Base-by-base conservation (phyloP, 148 eudicot genomes). In the Nepenthes mirabilis region DNA sequence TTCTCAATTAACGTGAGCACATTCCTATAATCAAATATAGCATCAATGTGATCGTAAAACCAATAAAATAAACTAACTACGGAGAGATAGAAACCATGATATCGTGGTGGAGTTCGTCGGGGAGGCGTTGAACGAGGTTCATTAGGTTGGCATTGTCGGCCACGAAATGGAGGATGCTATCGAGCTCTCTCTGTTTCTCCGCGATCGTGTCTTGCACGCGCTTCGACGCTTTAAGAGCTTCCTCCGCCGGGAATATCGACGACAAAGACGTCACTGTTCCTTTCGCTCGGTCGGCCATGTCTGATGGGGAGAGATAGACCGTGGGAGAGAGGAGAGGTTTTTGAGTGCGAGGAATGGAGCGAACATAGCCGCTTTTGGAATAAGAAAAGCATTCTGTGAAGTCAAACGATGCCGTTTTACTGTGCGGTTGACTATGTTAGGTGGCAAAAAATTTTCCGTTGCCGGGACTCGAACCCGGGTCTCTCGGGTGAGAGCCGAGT, bases 231-330 rank as follows among this genome's bases (percentile, higher is more conserved):
- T 80, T 83, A 34, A 53, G 78, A 5, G 84, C 85, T 76, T 91
- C 93, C 33, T 83, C 90, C 5, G 77, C 67, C 3, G 90, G 80
- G 45, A 79, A 77, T 0, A 85, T 2, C 3, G 97, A 70, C 2
- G 97, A 78, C 14, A 85, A 48, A n/a, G 83, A 50, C 9, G 87
- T 84, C 63, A 90, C 97, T 2, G 83, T 80, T 52, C 97, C 95
- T 67, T 70, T 84, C 61, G 48, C 62, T n/a, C 8, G 45, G 45
- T 40, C 45, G 0, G 45, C 45, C 45, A 40, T 40, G 4, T 40
- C 45, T 4, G 45, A 40, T 3, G 8, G 4, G 8, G 45, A 40
- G 45, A 1, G 45, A 23, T 0, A 23, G 23, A 23, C 23, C 6
- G 45, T 40, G 45, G 45, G 45, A 40, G 45, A 4, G 45, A 4